Evolutionary conservation across 2,329 filamentous ascomycete genomes (phyloP).

Genomic region (Pestalotiopsis sp.): DNA sequence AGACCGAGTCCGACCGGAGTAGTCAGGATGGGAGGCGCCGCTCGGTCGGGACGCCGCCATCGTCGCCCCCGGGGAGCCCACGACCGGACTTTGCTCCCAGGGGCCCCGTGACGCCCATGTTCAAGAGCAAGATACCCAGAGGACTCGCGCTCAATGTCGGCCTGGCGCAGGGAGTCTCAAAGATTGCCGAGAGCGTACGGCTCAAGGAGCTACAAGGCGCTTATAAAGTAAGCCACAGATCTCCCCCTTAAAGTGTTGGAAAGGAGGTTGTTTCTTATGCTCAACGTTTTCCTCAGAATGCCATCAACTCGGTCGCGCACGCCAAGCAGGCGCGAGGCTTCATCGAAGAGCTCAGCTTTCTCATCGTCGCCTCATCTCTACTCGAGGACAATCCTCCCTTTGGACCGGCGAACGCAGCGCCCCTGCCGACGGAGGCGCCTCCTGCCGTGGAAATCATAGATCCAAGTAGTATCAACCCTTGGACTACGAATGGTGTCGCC

Average conservation of each 20-base stretch:
- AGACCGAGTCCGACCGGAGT: constrained; percentile 14
- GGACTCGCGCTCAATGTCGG: constrained; percentile 25
- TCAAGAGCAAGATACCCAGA: constrained; percentile 29
- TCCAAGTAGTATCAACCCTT: constrained; percentile 7
- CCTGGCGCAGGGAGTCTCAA: constrained; percentile 21
- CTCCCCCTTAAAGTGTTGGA: neutral
- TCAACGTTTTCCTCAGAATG: constrained; percentile 24
- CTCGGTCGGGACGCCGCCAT: constrained; percentile 24
- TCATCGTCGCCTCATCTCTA: constrained; percentile 36
- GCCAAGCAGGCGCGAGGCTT: constrained; percentile 33
- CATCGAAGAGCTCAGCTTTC: constrained; percentile 35
- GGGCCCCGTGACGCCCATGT: constrained; percentile 33
- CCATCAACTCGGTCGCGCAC: constrained; percentile 36
- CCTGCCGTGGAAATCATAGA: neutral
- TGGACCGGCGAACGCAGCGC: constrained; percentile 25
- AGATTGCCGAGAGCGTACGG: constrained; percentile 25
- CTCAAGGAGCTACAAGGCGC: constrained; percentile 29
- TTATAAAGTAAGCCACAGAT: constrained; percentile 18
- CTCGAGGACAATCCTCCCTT: constrained; percentile 34
- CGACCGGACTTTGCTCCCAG: constrained; percentile 35
- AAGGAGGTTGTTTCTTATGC: neutral
- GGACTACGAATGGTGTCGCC: constrained; percentile 31
- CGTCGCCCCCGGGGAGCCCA: constrained; percentile 32
- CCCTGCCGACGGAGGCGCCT: constrained; percentile 9
- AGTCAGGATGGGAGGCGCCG: constrained; percentile 11